Base-by-base conservation (phyloP, 2,329 filamentous ascomycete genomes). In the Aspergillus glaucus region DNA sequence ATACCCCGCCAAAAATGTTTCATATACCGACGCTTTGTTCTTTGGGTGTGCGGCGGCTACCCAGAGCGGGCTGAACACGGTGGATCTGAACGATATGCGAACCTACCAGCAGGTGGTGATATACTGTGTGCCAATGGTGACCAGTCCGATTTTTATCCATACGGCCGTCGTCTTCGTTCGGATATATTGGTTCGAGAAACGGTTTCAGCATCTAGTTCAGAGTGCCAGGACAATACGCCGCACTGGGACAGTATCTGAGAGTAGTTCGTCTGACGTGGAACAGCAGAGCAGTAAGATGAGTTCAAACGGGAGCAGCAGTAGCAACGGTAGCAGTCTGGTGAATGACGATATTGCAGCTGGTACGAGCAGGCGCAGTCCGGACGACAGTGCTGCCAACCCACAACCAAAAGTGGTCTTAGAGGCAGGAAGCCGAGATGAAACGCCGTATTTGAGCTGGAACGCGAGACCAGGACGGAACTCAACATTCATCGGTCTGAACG, bases 171-270 rank as follows among this genome's bases (percentile, higher is more conserved):
- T 98, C 6, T 92, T 95, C 59, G 78, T 97, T 10, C 86, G 93
- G 22, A 76, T 98, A 1, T 96, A 95, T 70, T 98, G 92, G 92
- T 98, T 98, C 65, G 91, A 98, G 70, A 95, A 94, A 69, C 82
- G 91, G 6, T 97, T 98, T 64, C 87, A 95, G 64, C 79, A 87
- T 59, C 80, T 95, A 55, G 90, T 87, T 12, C 78, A 78, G 32
- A 87, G 95, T 59, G 84, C 87, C 1, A 81, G 82, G 47, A 76
- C 73, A 37, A 75, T 84, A 46, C 81, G 91, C 47, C 77, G 79
- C 47, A 86, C 69, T 73, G 83, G 74, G 74, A 73, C 43, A 65
- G 67, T n/a, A 72, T 75, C n/a, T 57, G 51, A 44, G 58, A 63
- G 26, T 3, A 30, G 26, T 12, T 30, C 26, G 15, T 49, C 55